Conservation (phyloP, 768 basidiomycete genomes). For the Boletus rufocinnamomeus region DNA sequence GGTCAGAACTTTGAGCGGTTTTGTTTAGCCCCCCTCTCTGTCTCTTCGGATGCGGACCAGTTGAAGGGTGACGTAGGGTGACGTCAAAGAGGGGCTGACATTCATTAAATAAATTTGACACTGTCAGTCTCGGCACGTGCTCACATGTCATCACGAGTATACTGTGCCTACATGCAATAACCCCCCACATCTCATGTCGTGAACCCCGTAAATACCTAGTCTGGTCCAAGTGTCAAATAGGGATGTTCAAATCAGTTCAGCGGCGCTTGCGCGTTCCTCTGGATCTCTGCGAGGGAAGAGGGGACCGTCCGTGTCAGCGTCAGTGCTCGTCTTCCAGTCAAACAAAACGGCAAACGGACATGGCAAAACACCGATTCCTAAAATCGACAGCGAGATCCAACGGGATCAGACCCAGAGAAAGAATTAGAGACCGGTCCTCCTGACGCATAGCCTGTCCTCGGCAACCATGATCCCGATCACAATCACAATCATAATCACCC, state of each 20-base stretch:
- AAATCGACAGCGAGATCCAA: slow-evolving; percentile 79
- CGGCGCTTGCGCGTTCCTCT: slow-evolving; percentile 72
- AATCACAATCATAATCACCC: background rate
- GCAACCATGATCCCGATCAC: background rate
- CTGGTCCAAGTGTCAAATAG: slow-evolving; percentile 66
- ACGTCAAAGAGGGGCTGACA: no score
- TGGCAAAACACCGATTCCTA: slow-evolving; percentile 79
- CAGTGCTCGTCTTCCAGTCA: background rate
- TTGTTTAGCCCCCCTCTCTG: no score
- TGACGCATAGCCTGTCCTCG: slow-evolving; percentile 61
- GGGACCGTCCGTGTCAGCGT: background rate
- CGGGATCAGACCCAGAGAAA: slow-evolving; percentile 74
- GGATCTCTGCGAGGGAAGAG: slow-evolving; percentile 55
- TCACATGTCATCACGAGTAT: no score
- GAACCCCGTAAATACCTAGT: slow-evolving; percentile 65
- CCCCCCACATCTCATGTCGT: no score
- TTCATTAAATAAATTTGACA: no score
- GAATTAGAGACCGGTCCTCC: slow-evolving; percentile 72
- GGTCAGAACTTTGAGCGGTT: background rate
- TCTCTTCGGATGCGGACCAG: no score
- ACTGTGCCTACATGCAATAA: no score
- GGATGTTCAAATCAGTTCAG: slow-evolving; percentile 71
- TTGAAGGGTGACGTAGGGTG: no score
- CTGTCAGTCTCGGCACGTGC: no score
- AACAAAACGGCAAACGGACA: slow-evolving; percentile 42